Evolutionary conservation across 2,329 filamentous ascomycete genomes (phyloP), one percentile per base, ranked within the genome.

Genomic region (Arthrobotrys conoides): DNA sequence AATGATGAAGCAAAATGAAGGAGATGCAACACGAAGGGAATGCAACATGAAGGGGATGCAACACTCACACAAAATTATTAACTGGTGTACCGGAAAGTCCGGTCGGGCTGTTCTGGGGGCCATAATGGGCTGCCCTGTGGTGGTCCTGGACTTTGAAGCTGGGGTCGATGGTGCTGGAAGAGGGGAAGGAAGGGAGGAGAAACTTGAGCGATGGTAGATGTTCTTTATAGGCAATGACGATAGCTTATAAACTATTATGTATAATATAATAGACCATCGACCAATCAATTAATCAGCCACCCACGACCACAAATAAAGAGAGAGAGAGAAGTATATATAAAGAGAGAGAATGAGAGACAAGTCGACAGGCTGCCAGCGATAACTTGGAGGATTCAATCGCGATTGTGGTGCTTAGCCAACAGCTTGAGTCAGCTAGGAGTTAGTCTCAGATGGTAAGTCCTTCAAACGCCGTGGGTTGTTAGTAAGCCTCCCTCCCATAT

Each of bases 61-160:
- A 6, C 6, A 44, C 73, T 71, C 41, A 77, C 73, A 66, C 1
- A 77, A 61, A 36, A 71, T 41, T 5, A 77, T 57, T 6, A 77
- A 20, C 14, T 77, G 73, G 46, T 77, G 73, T 30, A 67, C 51
- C 20, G 73, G 73, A 18, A 70, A 77, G 51, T 77, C 73, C 48
- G 73, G 73, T 30, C 73, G 73, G n/a, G 67, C 49, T 18, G 73
- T 55, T 27, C 73, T 51, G 0, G 66, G 73, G 10, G 73, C 67
- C 73, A 77, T 76, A 6, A 33, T 33, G 30, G 1, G 16, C 20
- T 18, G n/a, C 18, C 18, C 30, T 46, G 5, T 18, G 44, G 8
- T 18, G n/a, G 33, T 20, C n/a, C 14, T 33, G 16, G 30, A 55
- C 22, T 27, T 30, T 27, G 49, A 55, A 18, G 51, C n/a, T 33